Conservation (phyloP, 23 red algal genomes). For the Pyropia yezoensis region DNA sequence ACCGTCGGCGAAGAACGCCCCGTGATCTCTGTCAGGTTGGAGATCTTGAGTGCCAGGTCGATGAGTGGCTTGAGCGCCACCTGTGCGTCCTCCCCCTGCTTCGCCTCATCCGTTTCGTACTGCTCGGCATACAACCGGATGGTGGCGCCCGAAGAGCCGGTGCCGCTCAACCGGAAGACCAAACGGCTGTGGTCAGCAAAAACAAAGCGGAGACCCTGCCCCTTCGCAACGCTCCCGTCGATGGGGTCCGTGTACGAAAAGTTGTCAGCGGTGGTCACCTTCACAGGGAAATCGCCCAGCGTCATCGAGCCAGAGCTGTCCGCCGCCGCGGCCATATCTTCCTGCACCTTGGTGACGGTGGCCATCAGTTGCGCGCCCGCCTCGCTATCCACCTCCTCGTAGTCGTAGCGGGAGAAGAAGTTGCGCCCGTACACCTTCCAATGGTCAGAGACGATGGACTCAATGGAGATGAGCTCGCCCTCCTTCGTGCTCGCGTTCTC, state of each 20-base stretch:
- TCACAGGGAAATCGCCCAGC: neutral
- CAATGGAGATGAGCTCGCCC: constrained; percentile 37
- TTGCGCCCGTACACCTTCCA: constrained; percentile 84
- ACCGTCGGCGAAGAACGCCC: constrained; percentile 44
- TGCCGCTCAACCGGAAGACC: constrained; percentile 83
- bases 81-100: constrained; percentile 18
- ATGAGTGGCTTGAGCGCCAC: constrained; percentile 39
- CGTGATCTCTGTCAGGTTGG: constrained; percentile 49
- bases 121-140: constrained; percentile 87
- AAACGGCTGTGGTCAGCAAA: constrained; percentile 35
- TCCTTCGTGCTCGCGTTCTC: constrained; percentile 18
- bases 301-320: constrained; percentile 8
- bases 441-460: constrained; percentile 60
- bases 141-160: constrained; percentile 76
- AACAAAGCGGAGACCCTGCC: constrained; percentile 59
- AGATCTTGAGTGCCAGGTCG: constrained; percentile 26
- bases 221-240: constrained; percentile 38
- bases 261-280: constrained; percentile 17
- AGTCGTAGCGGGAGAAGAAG: constrained; percentile 89
- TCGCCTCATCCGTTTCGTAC: constrained; percentile 35
- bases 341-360: neutral
- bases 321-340: constrained; percentile 14
- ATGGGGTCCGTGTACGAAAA: constrained; percentile 91
- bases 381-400: constrained; percentile 48
- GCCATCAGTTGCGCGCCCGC: constrained; percentile 43